These are phyloP conservation scores for Diaporthe longicolla DNA, from an alignment of 2,329 filamentous ascomycete genomes.

Conservation along the genomic window DNA sequence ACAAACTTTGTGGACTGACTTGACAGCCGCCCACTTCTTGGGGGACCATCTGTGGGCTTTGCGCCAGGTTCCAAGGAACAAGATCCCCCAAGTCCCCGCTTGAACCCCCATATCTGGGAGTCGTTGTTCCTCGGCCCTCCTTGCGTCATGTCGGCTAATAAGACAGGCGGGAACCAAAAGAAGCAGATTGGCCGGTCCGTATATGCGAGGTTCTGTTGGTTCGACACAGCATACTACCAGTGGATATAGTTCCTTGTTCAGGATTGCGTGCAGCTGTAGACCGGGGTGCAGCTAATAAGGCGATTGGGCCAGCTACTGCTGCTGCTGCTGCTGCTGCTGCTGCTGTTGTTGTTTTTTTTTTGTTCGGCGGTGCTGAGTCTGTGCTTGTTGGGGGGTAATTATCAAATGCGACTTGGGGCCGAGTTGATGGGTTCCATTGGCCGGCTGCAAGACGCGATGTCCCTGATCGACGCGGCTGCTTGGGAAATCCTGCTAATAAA, in stretches of 20 bases:
- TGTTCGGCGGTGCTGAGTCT: neutral
- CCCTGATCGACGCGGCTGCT: slow-evolving; percentile 36
- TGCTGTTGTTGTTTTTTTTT: neutral
- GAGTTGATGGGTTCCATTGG: neutral
- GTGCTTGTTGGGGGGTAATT: neutral
- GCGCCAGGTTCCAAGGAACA: neutral
- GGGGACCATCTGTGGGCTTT: no score
- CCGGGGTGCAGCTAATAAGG: neutral
- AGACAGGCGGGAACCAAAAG: slow-evolving; percentile 4
- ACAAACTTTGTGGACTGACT: no score
- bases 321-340: neutral
- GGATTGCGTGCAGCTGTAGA: slow-evolving; percentile 7
- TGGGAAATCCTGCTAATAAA: slow-evolving; percentile 15
- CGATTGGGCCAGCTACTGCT: neutral
- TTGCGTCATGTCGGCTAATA: slow-evolving; percentile 33
- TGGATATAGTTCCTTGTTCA: neutral
- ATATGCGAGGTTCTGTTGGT: neutral
- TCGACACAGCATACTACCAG: neutral
- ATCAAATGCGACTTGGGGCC: neutral
- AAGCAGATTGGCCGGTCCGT: slow-evolving; percentile 30
- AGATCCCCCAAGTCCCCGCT: neutral
- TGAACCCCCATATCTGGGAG: neutral
- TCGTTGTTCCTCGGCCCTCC: neutral
- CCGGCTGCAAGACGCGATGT: slow-evolving; percentile 22
- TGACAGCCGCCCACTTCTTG: no score